Conservation (phyloP, 2,329 filamentous ascomycete genomes). For the Chaetomium globosum region DNA sequence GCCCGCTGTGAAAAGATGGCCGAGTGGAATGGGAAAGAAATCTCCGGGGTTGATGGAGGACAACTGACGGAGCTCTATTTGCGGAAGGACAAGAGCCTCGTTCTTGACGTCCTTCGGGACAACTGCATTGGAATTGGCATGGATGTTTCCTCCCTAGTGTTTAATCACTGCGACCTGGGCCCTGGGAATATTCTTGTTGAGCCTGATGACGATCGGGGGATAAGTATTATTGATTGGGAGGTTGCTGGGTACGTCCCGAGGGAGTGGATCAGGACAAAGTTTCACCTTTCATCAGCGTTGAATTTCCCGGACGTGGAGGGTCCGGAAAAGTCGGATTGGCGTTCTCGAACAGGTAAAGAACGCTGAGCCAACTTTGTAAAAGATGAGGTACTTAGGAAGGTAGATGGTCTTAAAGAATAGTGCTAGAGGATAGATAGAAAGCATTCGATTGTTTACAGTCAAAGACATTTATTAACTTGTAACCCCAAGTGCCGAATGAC, state of each 20-base stretch:
- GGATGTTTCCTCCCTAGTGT: constrained; percentile 38
- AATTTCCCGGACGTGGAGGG: constrained; percentile 32
- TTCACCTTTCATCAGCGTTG: constrained; percentile 40
- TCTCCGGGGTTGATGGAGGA: constrained; percentile 30
- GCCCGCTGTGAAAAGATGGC: constrained; percentile 28
- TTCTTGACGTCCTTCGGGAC: constrained; percentile 16
- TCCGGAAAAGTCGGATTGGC: constrained; percentile 21
- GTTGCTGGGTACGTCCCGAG: constrained; percentile 40
- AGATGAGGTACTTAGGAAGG: too few species aligned
- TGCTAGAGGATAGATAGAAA: too few species aligned
- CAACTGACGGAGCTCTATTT: constrained; percentile 27
- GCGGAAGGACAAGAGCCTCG: not conserved
- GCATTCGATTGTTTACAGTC: too few species aligned
- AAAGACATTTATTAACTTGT: too few species aligned
- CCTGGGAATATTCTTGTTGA: constrained; percentile 41
- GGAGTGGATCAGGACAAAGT: constrained; percentile 43
- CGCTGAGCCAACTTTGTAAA: not conserved
- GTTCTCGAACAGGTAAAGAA: not conserved
- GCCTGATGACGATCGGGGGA: constrained; percentile 22
- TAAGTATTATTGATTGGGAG: constrained; percentile 43
- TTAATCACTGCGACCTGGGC: constrained; percentile 41
- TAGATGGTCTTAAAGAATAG: too few species aligned
- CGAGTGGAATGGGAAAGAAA: constrained; percentile 17
- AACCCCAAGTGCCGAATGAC: too few species aligned
- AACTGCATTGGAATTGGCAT: constrained; percentile 36